These are phyloP conservation scores for Sporothrix curviconia DNA, from an alignment of 2,329 filamentous ascomycete species.

Conservation along the genomic window DNA sequence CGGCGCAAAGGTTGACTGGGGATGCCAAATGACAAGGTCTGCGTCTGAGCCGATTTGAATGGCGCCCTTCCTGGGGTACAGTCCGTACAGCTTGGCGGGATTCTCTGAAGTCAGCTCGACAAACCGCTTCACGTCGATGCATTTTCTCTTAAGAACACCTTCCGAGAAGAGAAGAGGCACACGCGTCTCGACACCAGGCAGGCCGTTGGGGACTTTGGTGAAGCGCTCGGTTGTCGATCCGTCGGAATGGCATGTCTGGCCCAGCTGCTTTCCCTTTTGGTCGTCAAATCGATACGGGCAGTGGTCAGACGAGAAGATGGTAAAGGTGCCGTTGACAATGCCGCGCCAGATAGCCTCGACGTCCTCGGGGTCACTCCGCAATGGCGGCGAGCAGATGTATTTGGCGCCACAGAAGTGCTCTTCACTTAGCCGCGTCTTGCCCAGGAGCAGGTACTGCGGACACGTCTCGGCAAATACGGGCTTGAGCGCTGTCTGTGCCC, in stretches of 20 bases:
- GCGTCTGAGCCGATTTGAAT: slow-evolving; percentile 46
- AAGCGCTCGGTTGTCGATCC: slow-evolving; percentile 31
- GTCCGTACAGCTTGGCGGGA: slow-evolving; percentile 49
- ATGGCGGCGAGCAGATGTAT: slow-evolving; percentile 46
- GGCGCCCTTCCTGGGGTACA: slow-evolving; percentile 45
- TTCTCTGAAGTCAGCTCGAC: slow-evolving; percentile 49
- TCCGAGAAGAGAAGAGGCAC: slow-evolving; percentile 40
- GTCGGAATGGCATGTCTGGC: slow-evolving; percentile 9
- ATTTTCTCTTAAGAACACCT: slow-evolving; percentile 22
- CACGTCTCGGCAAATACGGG: slow-evolving; percentile 52
- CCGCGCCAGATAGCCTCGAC: slow-evolving; percentile 46
- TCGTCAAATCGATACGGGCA: slow-evolving; percentile 43
- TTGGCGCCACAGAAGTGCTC: slow-evolving; percentile 37
- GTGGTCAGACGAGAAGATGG: slow-evolving; percentile 43
- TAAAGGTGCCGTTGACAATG: slow-evolving; percentile 47
- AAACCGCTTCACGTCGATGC: slow-evolving; percentile 40
- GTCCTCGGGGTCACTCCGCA: slow-evolving; percentile 37
- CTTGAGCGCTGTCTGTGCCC: slow-evolving; percentile 42
- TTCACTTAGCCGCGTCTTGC: slow-evolving; percentile 27
- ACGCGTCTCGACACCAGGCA: slow-evolving; percentile 51
- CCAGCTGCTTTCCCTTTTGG: slow-evolving; percentile 20
- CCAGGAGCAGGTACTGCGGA: slow-evolving; percentile 50
- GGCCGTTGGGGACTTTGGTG: slow-evolving; percentile 50
- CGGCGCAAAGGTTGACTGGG: slow-evolving; percentile 27
- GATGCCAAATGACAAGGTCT: slow-evolving; percentile 52